Percentiles rank a stretch among this genome's conserved stretches.
These are phyloP conservation scores for Yamadazyma nakazawae DNA, from an alignment of 805 yeast genomes.

Conservation along the genomic window DNA sequence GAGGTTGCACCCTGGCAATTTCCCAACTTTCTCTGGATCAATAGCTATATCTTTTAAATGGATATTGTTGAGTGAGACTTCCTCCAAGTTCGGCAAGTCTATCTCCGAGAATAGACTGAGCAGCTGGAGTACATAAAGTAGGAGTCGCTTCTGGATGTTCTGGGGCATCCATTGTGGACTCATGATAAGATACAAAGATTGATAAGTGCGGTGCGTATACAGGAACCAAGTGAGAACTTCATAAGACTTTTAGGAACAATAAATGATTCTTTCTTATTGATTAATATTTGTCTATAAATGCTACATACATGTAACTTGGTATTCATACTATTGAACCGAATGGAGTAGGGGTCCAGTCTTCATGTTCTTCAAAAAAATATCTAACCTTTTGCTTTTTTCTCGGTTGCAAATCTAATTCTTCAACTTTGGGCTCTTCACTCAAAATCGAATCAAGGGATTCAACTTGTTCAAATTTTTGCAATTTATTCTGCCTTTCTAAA, in stretches of 20 bases:
- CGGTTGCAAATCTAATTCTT: background rate
- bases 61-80: constrained; percentile 61
- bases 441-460: constrained; percentile 10
- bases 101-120: constrained; percentile 77
- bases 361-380: constrained; percentile 9
- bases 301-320: background rate
- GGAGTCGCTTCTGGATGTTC: constrained; percentile 76
- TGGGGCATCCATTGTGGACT: constrained; percentile 68
- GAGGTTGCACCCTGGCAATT: constrained; percentile 60
- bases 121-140: constrained; percentile 77
- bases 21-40: constrained; percentile 65
- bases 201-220: background rate
- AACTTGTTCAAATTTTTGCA: constrained; percentile 8
- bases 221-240: background rate
- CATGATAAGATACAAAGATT: constrained; percentile 4
- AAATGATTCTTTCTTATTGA: too few relatives aligned
- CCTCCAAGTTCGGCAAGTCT: constrained; percentile 74
- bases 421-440: background rate
- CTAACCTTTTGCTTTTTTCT: background rate
- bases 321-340: constrained; percentile 11
- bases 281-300: too few relatives aligned
- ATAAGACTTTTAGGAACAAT: too few relatives aligned
- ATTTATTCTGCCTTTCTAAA: background rate
- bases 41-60: constrained; percentile 57
- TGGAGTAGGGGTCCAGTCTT: constrained; percentile 11